These are phyloP conservation scores for Termitomyces sp. DNA, from an alignment of 768 basidiomycete genomes.

Conservation along the genomic window DNA sequence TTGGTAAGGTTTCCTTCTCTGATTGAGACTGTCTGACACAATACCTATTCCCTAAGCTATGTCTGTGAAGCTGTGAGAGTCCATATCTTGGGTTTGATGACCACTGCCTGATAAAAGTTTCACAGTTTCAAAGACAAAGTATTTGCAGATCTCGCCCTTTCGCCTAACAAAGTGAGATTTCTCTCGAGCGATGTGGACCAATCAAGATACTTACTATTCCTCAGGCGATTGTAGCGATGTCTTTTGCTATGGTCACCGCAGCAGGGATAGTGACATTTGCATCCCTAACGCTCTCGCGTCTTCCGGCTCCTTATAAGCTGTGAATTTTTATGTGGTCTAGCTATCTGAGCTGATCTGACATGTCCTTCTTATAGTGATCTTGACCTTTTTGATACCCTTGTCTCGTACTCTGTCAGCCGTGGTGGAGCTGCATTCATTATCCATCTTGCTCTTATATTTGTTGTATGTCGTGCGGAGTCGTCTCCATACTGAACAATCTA, in stretches of 20 bases:
- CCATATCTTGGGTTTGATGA: neutral
- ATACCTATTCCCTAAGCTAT: constrained; percentile 1
- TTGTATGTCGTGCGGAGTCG: constrained; percentile 1
- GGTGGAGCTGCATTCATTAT: constrained; percentile 8
- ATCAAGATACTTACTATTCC: neutral
- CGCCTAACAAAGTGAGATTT: constrained; percentile 6
- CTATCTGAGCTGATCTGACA: neutral
- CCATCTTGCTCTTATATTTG: constrained; percentile 12
- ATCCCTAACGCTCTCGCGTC: neutral
- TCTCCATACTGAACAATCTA: neutral
- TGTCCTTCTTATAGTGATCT: neutral
- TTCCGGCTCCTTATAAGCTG: constrained; percentile 9
- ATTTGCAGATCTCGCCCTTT: constrained; percentile 7
- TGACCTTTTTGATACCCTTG: constrained; percentile 8
- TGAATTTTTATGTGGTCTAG: neutral
- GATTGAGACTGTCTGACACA: neutral
- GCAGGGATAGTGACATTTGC: constrained; percentile 5
- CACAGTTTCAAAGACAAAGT: constrained; percentile 6
- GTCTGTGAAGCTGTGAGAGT: neutral
- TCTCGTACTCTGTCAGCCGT: constrained; percentile 9
- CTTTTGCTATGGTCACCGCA: constrained; percentile 6
- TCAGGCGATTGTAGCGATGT: constrained; percentile 5
- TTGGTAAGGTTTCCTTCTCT: constrained; percentile 2
- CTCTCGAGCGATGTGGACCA: neutral
- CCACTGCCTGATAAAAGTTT: neutral